Percentiles rank a stretch among this genome's conserved stretches.
These are phyloP conservation scores for Vitis riparia DNA, from an alignment of 164 flowering plant genomes.

Conservation along the genomic window DNA sequence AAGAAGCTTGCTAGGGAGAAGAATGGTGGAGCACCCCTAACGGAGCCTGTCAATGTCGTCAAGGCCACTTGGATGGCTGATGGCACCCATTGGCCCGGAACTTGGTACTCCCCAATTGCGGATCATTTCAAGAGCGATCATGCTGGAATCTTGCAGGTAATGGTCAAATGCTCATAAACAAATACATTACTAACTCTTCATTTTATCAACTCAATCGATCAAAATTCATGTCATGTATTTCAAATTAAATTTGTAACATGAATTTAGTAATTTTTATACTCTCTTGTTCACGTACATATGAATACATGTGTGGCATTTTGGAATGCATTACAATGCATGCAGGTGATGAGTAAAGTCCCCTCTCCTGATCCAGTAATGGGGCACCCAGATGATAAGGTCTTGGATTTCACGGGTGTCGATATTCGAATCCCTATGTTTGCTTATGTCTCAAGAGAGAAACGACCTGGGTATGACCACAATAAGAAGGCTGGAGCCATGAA, in stretches of 20 bases:
- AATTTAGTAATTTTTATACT: too few species aligned
- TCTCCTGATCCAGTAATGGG: slow-evolving; percentile 55
- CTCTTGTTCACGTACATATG: too few species aligned
- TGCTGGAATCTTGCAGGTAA: slow-evolving; percentile 76
- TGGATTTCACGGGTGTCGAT: slow-evolving; percentile 59
- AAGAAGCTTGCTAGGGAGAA: slow-evolving; percentile 38
- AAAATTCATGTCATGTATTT: too few species aligned
- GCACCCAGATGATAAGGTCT: slow-evolving; percentile 28
- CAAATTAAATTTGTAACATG: too few species aligned
- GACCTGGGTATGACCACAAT: slow-evolving; percentile 62
- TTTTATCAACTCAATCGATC: too few species aligned
- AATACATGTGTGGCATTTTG: too few species aligned
- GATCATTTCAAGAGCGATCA: slow-evolving; percentile 81
- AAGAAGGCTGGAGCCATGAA: slow-evolving; percentile 87
- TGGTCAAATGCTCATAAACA: too few species aligned
- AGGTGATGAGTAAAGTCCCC: slow-evolving; percentile 73
- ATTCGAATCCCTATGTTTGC: slow-evolving; percentile 65
- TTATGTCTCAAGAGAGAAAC: slow-evolving; percentile 66
- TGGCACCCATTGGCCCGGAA: slow-evolving; percentile 91
- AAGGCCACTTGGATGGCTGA: slow-evolving; percentile 93
- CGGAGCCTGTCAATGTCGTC: slow-evolving; percentile 35
- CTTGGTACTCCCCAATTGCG: slow-evolving; percentile 51
- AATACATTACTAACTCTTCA: too few species aligned
- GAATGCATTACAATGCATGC: not conserved
- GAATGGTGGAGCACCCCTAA: slow-evolving; percentile 32